A percentile compares a stretch with the other conserved stretches of the same genome.
These are phyloP conservation scores for Xerocomellus dryophilus DNA, from an alignment of 768 basidiomycete species.

Conservation along the genomic window DNA sequence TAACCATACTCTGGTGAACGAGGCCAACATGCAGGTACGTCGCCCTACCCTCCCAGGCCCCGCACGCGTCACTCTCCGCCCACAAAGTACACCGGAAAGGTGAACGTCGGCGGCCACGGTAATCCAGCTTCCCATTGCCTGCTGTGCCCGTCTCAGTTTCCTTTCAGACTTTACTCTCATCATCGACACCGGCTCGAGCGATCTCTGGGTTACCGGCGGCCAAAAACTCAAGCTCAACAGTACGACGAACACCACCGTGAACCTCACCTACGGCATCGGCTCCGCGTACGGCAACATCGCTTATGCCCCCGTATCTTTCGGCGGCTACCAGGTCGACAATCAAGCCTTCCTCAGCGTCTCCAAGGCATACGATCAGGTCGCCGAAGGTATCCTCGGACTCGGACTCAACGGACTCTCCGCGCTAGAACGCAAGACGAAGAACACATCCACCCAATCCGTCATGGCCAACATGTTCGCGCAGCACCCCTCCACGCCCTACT, in stretches of 20 bases:
- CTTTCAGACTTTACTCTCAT: conserved; percentile 26
- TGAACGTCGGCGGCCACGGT: conserved; percentile 31
- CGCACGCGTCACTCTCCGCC: neutral
- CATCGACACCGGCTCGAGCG: conserved; percentile 32
- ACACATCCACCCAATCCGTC: conserved; percentile 25
- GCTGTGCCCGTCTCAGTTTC: neutral
- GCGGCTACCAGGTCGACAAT: conserved; percentile 29
- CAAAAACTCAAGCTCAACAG: conserved; percentile 28
- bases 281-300: conserved; percentile 35
- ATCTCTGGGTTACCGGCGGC: conserved; percentile 24
- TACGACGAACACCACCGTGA: conserved; percentile 30
- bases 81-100: conserved; percentile 28
- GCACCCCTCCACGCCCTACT: conserved; percentile 33
- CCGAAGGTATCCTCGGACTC: conserved; percentile 28
- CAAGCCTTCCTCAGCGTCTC: conserved; percentile 28
- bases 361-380: conserved; percentile 11
- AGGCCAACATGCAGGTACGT: conserved; percentile 29
- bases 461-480: conserved; percentile 41
- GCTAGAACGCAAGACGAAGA: conserved; percentile 19
- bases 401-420: conserved; percentile 26
- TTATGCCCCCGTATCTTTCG: conserved; percentile 37
- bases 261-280: conserved; percentile 40
- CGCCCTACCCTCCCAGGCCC: neutral
- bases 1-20: conserved; percentile 24
- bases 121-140: neutral